Evolutionary conservation across 306 rosid species (phyloP), one percentile per base, ranked within the genome.

Genomic region (Cucumis melo): DNA sequence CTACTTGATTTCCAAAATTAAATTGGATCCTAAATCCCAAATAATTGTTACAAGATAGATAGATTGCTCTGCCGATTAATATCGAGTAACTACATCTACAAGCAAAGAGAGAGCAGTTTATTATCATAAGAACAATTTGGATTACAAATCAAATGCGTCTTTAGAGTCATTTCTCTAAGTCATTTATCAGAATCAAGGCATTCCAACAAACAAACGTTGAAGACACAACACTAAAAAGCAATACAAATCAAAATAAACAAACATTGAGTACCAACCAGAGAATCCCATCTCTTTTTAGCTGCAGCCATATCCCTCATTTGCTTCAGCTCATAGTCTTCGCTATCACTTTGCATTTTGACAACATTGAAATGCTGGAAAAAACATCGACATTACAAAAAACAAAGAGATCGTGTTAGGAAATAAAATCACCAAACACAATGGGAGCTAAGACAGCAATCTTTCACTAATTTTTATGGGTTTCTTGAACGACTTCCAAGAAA

Each of bases 221-320:
- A 27, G 32, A 27, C 32, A 27, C 32, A 32, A 32, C 14, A n/a
- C 62, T 34, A 53, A 32, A 72, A 73, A 17, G 61, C 20, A 29
- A 16, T 76, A 41, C 32, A 51, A 21, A 19, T 75, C 36, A 32
- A 32, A 32, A 39, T 21, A 59, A 17, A 46, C 36, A 5, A 44
- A 79, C 11, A 21, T 13, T 20, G 36, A 39, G 67, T 84, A 87
- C 74, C 79, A 87, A 94, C 97, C 98, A 91, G 83, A 84, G 96
- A 86, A 67, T 94, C 96, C 97, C 96, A 90, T 91, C 97, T 90
- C 87, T 90, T 94, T 75, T 86, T 91, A 57, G 98, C 96, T 78
- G 98, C 93, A 84, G 91, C 88, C 96, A 94, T 89, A 71, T 90
- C 97, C 84, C 87, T 91, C 85, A 83, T 79, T 88, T 94, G 98